Conservation (phyloP, 2,329 filamentous ascomycete species). For the Xenoacremonium recifei region DNA sequence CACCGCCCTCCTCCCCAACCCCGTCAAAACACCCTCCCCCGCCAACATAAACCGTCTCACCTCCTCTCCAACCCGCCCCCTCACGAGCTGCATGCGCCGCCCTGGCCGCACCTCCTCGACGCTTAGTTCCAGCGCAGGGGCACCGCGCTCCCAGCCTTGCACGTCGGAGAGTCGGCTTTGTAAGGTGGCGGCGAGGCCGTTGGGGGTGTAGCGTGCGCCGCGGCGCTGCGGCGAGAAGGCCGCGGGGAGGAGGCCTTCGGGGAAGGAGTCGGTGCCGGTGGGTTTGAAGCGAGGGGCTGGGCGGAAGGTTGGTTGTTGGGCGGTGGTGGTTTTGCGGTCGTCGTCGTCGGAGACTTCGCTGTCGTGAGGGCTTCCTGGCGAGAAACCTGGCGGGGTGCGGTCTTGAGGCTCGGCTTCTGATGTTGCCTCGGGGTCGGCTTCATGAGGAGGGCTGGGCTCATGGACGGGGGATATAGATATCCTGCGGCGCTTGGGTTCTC, state of each 20-base stretch:
- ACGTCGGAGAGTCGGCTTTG: conserved; percentile 42
- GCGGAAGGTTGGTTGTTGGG: conserved; percentile 37
- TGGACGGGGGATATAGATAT: conserved; percentile 26
- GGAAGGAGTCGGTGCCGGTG: conserved; percentile 19
- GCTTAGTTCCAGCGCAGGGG: conserved; percentile 17
- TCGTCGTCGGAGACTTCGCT: conserved; percentile 14
- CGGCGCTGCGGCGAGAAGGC: conserved; percentile 37
- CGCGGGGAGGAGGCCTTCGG: conserved; percentile 22
- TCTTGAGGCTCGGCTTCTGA: conserved; percentile 4
- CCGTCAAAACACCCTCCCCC: conserved; percentile 37
- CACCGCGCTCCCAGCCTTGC: conserved; percentile 31
- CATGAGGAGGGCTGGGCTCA: conserved; percentile 9
- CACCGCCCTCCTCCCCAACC: conserved; percentile 28
- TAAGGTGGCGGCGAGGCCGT: conserved; percentile 38
- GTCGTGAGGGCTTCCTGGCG: conserved; percentile 12
- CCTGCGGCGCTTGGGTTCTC: conserved; percentile 27
- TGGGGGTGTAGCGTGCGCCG: conserved; percentile 33
- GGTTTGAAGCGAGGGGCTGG: conserved; percentile 40
- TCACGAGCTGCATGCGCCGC: conserved; percentile 34
- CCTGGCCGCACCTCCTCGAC: conserved; percentile 32
- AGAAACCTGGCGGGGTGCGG: conserved; percentile 8
- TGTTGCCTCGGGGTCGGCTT: conserved; percentile 2
- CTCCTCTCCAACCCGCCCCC: conserved; percentile 10
- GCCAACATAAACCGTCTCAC: conserved; percentile 32
- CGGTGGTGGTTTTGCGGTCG: conserved; percentile 4